These are phyloP conservation scores for Pseudogymnoascus sp. DNA, from an alignment of 2,329 filamentous ascomycete species.

Conservation along the genomic window DNA sequence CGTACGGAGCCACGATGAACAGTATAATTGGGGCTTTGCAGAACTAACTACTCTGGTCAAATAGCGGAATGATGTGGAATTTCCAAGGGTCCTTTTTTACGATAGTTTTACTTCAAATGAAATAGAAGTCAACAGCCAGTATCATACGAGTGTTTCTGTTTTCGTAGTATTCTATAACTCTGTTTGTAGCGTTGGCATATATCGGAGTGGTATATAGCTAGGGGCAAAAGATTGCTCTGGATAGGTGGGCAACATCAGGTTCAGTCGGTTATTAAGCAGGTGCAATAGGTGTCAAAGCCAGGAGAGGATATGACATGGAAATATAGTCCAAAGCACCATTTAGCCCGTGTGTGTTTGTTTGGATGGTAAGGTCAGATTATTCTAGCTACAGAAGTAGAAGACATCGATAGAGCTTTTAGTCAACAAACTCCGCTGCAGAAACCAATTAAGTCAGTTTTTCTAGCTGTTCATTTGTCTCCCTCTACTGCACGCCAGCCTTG, in stretches of 20 bases:
- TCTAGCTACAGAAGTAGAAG: neutral
- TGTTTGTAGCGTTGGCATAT: neutral
- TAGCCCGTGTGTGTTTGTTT: neutral
- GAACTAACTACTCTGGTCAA: neutral
- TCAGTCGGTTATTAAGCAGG: neutral
- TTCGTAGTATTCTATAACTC: neutral
- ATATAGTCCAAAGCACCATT: neutral
- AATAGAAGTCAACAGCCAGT: neutral
- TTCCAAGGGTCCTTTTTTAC: neutral
- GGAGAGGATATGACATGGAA: neutral
- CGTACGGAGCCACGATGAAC: neutral
- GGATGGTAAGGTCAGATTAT: conserved; percentile 5
- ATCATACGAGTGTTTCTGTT: neutral
- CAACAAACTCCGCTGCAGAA: neutral
- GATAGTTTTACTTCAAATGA: neutral
- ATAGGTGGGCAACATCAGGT: neutral
- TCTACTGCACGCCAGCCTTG: conserved; percentile 42
- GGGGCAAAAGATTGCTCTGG: neutral
- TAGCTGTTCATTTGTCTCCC: neutral
- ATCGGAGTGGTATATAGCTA: neutral
- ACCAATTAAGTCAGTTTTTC: conserved; percentile 1
- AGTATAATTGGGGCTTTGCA: neutral
- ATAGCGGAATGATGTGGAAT: neutral
- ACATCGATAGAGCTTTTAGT: neutral
- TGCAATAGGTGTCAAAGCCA: neutral